Evolutionary conservation across 2,329 filamentous ascomycete species (phyloP), one percentile per base, ranked within the genome.

Genomic region (Purpureocillium lavendulum): DNA sequence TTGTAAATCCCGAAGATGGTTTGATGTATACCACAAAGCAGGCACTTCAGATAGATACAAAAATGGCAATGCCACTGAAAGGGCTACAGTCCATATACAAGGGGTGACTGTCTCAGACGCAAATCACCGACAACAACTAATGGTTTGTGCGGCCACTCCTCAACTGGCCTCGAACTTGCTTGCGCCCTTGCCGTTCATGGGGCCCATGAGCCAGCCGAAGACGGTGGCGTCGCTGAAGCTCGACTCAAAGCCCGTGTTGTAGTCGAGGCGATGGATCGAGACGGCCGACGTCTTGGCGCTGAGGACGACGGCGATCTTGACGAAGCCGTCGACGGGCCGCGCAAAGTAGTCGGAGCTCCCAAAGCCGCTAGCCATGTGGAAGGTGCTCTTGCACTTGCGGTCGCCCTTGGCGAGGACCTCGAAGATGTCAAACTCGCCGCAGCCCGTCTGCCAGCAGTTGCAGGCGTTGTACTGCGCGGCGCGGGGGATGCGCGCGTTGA

Each of bases 391-490:
- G 61, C 77, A 75, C 52, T 77, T 77, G 33, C 65, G 70, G 56
- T 82, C 77, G 21, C 83, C 84, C 1, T 70, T 57, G 44, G 72
- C 68, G 31, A 89, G 74, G 17, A 85, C 71, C 63, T 89, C 85
- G 52, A 82, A 80, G 39, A 88, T 70, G 53, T 90, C 85, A 45
- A 84, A 75, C 63, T 90, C 85, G 50, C 82, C 84, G 55, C 84
- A 88, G 30, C 76, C 52, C 55, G 62, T 68, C 11, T 60, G 61
- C 83, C 83, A 88, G 69, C 85, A 89, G 43, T 77, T 84, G 69
- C 84, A 89, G 3, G 63, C 62, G 46, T 71, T 70, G 64, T 88
- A 88, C 58, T 88, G 83, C 5, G 73, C 65, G 5, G 81, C 80
- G 44, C 79, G 78, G 18, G 83, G 77, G 45, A 89, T 85, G 44